These are phyloP conservation scores for Beauveria rudraprayagi DNA, from an alignment of 2,329 filamentous ascomycete species.

Conservation along the genomic window DNA sequence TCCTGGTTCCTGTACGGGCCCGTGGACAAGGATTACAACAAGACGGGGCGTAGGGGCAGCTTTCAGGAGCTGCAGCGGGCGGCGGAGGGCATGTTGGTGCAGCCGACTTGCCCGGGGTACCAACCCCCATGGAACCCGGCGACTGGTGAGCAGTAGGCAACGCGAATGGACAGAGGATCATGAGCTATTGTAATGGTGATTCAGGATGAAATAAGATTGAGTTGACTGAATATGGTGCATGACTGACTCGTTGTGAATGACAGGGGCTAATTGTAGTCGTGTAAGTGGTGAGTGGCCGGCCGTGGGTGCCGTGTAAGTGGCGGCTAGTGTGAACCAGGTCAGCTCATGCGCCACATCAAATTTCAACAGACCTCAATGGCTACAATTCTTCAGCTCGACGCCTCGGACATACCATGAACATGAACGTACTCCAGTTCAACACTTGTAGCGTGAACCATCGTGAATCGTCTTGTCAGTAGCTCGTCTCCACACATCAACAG, in stretches of 20 bases:
- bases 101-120: conserved; percentile 1
- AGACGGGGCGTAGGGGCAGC: conserved; percentile 16
- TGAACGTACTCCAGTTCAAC: not conserved
- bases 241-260: not conserved
- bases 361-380: not conserved
- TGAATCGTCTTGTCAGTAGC: not conserved
- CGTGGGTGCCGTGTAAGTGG: not conserved
- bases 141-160: not conserved
- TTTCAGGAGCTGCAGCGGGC: conserved; percentile 15
- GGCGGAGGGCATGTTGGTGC: not conserved
- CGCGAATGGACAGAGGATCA: not conserved
- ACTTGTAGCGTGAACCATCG: not conserved
- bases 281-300: not conserved
- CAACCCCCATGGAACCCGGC: not conserved
- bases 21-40: conserved; percentile 19
- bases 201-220: not conserved
- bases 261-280: not conserved
- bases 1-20: conserved; percentile 35
- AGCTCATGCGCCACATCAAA: not conserved
- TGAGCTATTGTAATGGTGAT: not conserved
- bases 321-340: not conserved
- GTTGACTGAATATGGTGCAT: not conserved
- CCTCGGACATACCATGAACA: not conserved
- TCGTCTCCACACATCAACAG: not conserved
- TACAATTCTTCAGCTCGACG: not conserved